Evolutionary conservation across 2,329 filamentous ascomycete genomes (phyloP), one percentile per base, ranked within the genome.

Genomic region (Thelonectria rubi): DNA sequence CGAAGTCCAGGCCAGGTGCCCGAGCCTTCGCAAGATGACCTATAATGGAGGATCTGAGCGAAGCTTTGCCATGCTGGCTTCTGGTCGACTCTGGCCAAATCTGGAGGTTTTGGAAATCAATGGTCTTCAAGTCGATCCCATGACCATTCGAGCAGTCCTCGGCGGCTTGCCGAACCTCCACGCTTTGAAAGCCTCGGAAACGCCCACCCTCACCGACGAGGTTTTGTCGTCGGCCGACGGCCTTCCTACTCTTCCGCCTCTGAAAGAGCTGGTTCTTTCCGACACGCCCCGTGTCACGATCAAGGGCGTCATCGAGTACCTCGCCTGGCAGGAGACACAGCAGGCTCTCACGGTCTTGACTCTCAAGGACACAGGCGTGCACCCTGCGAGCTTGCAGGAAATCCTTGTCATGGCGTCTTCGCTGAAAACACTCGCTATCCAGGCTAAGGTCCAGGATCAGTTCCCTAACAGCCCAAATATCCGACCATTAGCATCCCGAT

Each of bases 11-110:
- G 90, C 88, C 20, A 85, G 92, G 52, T 97, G 94, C 75, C 88
- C 90, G 11, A 88, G 94, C 73, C 83, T 98, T 57, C 87, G 93
- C 66, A 95, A 95, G 78, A 97, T 97, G 92, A 90, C 87, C 55
- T 98, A 96, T 78, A 84, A 87, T 55, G 81, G 82, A 48, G 94
- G 94, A 12, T 86, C 92, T 1, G 94, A 97, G 79, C 86, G 86
- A 58, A 91, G 89, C 71, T 84, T 98, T 58, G 87, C 92, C 69
- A 81, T 85, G 55, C 81, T 97, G 42, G 84, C 87, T 8, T 83
- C 84, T 60, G 88, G 86, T 63, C 86, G 80, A 58, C 75, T 88
- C 53, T 95, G 92, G 91, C 82, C 83, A 48, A 83, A 86, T 46
- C 82, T 95, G 12, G 89, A 93, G 75, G 87, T 92, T 10, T 74